Conservation (phyloP, 331 rosid genomes). For the Acacia concinna region DNA sequence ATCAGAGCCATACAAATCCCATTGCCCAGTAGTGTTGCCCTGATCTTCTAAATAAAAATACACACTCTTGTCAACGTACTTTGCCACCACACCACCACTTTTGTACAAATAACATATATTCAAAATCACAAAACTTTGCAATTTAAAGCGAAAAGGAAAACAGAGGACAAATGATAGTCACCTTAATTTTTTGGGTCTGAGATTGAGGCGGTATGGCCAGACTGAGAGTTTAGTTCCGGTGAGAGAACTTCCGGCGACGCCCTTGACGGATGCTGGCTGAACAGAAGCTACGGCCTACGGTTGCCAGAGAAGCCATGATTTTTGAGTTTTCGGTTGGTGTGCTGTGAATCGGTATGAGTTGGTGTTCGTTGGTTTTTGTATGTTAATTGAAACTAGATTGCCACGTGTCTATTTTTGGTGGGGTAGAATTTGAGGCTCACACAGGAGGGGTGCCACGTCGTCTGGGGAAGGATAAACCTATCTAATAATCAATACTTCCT, state of each 20-base stretch:
- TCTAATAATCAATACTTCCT: too few species aligned
- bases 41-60: constrained; percentile 86
- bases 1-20: constrained; percentile 95
- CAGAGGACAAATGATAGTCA: background rate
- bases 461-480: constrained; percentile 45
- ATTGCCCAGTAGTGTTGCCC: constrained; percentile 90
- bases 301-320: constrained; percentile 81
- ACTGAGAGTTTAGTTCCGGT: constrained; percentile 61
- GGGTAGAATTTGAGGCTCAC: constrained; percentile 41
- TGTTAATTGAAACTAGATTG: constrained; percentile 47
- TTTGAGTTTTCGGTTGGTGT: background rate
- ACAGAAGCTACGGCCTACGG: constrained; percentile 58
- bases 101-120: constrained; percentile 24
- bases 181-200: constrained; percentile 53
- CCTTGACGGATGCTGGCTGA: constrained; percentile 56
- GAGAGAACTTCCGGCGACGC: constrained; percentile 70
- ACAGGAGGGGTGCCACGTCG: constrained; percentile 54
- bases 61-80: constrained; percentile 90
- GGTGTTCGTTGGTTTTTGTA: constrained; percentile 24
- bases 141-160: background rate
- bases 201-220: constrained; percentile 57
- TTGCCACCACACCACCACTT: constrained; percentile 79
- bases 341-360: background rate
- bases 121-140: background rate
- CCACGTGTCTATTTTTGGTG: constrained; percentile 45